These are phyloP conservation scores for Pharus latifolius DNA, from an alignment of 176 grass and related monocot genomes.

Conservation along the genomic window DNA sequence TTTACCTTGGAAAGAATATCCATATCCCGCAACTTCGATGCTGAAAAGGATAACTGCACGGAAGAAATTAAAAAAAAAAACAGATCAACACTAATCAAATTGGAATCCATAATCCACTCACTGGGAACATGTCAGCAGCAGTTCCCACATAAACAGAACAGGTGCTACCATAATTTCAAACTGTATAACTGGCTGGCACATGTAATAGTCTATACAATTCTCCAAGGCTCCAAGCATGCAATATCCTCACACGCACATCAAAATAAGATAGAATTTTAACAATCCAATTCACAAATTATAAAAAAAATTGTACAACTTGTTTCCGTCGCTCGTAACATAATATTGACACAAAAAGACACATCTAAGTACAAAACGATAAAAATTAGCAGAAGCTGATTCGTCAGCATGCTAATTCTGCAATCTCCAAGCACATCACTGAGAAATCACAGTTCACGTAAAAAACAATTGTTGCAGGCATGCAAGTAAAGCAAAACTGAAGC, in stretches of 20 bases:
- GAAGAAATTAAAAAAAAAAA: conserved; percentile 5
- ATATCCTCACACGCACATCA: background rate
- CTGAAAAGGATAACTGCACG: conserved; percentile 75
- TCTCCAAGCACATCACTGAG: background rate
- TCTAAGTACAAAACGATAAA: no score
- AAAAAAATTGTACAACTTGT: background rate
- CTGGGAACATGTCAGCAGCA: background rate
- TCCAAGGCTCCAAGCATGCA: background rate
- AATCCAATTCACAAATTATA: background rate
- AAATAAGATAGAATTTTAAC: background rate
- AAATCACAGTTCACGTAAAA: background rate
- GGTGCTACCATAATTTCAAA: background rate
- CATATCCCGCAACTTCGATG: conserved; percentile 55
- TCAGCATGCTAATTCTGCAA: no score
- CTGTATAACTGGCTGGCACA: background rate
- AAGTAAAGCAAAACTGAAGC: background rate
- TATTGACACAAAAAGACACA: no score
- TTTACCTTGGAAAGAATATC: conserved; percentile 84
- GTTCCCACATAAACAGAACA: background rate
- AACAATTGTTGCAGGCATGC: background rate
- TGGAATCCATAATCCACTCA: background rate
- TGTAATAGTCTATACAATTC: background rate
- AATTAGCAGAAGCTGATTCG: background rate
- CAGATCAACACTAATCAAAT: conserved; percentile 5
- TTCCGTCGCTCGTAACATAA: no score